These are phyloP conservation scores for Ajuga chamaepitys DNA, from an alignment of 257 asterid species.

Conservation along the genomic window DNA sequence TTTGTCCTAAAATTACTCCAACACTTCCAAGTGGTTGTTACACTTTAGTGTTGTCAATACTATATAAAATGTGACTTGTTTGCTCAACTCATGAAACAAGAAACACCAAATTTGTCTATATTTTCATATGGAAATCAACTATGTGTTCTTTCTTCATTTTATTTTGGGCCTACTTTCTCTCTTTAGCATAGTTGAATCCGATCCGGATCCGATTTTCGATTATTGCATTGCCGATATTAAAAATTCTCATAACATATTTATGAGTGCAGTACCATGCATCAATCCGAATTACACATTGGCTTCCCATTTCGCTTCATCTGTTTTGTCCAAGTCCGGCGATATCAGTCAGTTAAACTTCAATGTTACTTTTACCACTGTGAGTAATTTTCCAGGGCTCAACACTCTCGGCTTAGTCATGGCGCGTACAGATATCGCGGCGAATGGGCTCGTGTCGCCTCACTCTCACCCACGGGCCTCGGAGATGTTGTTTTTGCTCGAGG, in stretches of 20 bases:
- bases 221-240: conserved; percentile 32
- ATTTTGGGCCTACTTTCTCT: conserved; percentile 6
- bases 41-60: not conserved
- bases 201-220: conserved; percentile 43
- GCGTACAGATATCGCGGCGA: conserved; percentile 28
- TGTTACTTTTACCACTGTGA: conserved; percentile 15
- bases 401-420: conserved; percentile 43
- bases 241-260: conserved; percentile 3
- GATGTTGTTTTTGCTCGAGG: conserved; percentile 31
- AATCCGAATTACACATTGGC: conserved; percentile 25
- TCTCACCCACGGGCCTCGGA: conserved; percentile 51
- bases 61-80: not conserved
- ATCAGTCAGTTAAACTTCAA: conserved; percentile 23
- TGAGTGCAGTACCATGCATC: conserved; percentile 36
- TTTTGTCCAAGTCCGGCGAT: conserved; percentile 27
- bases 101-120: not conserved
- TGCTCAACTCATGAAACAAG: not conserved
- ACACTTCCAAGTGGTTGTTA: conserved; percentile 2
- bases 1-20: conserved; percentile 41
- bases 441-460: conserved; percentile 40
- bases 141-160: conserved; percentile 7
- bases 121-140: conserved; percentile 16
- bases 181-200: conserved; percentile 17
- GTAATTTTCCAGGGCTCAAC: conserved; percentile 26
- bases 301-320: conserved; percentile 34